Base-by-base conservation (phyloP, 2,329 filamentous ascomycete species). In the Coniochaeta prunicola region DNA sequence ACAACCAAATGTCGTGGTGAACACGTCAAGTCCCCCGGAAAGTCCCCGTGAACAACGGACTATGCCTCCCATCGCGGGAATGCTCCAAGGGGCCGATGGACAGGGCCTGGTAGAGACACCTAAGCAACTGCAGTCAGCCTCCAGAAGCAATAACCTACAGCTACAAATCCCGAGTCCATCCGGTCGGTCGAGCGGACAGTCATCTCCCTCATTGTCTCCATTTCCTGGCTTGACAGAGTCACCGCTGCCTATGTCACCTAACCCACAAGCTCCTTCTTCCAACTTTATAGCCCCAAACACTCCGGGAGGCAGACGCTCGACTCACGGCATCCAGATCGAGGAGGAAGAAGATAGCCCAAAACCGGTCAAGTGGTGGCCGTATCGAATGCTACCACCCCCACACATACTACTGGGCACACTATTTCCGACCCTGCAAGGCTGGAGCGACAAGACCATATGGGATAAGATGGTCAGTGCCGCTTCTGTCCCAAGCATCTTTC, bases 401-500 rank as follows among this genome's bases (percentile, higher is more conserved):
- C 80, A 89, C 59, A 75, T 88, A 8, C 77, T 97, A 15, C 71
- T 86, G 17, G 81, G 84, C 17, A 92, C 90, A 0, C 74, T 99
- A 0, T 96, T 97, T 65, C 94, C 94, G 0, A 97, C 93, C 0
- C 74, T 99, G 31, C 87, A 86, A 63, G 86, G 82, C 28, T 99
- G 93, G 91, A 77, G 74, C 48, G 84, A 89, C 30, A 97, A 97
- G 73, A 85, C 79, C n/a, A 72, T 88, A n/a, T 91, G 87, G 85
- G 92, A 93, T 66, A 92, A 90, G 68, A 75, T 92, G 50, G 76
- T 97, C 54, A 93, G 91, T 45, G 67, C 94, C 12, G 80, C 96
- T 38, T 92, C 92, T 8, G 87, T 91, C n/a, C 90, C 92, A 1
- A 96, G 89, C 65, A 91, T 99, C 38, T 90, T 99, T 62, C 75